Evolutionary conservation across 495 filamentous ascomycete genomes (phyloP), one percentile per base, ranked within the genome.

Genomic region (Cairneyella variabilis): DNA sequence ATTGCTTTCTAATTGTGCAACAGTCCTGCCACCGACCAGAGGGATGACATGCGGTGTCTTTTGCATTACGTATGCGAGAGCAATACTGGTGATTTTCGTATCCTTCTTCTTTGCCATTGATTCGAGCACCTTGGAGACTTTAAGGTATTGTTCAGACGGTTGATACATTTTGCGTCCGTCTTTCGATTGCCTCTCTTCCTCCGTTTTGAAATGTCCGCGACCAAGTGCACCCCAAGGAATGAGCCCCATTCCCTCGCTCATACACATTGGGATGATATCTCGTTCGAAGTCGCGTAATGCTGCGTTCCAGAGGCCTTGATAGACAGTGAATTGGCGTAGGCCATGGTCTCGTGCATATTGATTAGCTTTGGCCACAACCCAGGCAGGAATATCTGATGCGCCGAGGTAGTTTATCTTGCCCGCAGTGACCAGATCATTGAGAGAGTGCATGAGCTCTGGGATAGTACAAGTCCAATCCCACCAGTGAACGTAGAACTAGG

Each of bases 401-500:
- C 83, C 83, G 0, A 86, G 69, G 53, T 85, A 85, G 50, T 84
- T 58, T 3, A 85, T 78, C 58, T 86, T 85, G 4, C 82, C 80
- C 21, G 72, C 64, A 22, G 66, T 54, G 23, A 85, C 78, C 12
- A 84, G 68, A 45, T 75, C 66, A 57, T 86, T 75, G 28, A 85
- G 71, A 0, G 71, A 65, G 46, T 80, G 68, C 80, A 86, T 83
- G 26, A 85, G 38, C 51, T 86, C 83, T 39, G 79, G 71, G 47
- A 86, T 75, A 4, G 78, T 77, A 22, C 76, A 80, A 0, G 75
- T 73, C 57, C 72, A 79, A 57, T 83, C 80, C 78, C 79, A 84
- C 76, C 76, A 82, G 62, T 83, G 80, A 12, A 84, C 48, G 60
- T 83, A 84, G 16, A 46, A 12, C 28, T 32, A 32, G 7, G 14